phyloP scores from a whole-genome alignment of 2,329 filamentous ascomycete species.

The Furcasterigmium sp. region DNA sequence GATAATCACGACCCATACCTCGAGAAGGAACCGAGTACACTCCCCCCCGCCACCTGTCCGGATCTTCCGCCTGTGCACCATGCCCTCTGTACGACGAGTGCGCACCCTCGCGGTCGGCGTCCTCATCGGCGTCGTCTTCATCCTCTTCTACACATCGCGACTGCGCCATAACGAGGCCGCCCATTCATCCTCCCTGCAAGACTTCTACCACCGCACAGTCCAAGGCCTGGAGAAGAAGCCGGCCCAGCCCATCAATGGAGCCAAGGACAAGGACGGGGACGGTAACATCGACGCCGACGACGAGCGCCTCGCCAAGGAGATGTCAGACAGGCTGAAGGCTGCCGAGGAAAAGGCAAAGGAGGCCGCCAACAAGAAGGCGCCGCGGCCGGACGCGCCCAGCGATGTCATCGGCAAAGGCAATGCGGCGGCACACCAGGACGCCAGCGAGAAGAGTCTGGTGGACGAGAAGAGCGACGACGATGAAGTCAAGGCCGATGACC shows the following conservation, averaged over 20 bases:
- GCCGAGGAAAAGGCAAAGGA: conserved; percentile 67
- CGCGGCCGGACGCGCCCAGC: conserved; percentile 53
- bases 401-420: conserved; percentile 55
- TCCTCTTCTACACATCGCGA: conserved; percentile 69
- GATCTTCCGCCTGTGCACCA: conserved; percentile 29
- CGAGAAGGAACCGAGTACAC: no score
- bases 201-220: conserved; percentile 58
- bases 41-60: no score
- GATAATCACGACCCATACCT: no score
- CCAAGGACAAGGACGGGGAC: conserved; percentile 48
- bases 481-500: conserved; percentile 28
- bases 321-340: conserved; percentile 58
- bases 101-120: conserved; percentile 61
- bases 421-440: conserved; percentile 46
- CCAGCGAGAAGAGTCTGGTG: conserved; percentile 41
- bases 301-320: conserved; percentile 44
- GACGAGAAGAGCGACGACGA: conserved; percentile 35
- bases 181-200: conserved; percentile 37
- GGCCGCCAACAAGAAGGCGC: conserved; percentile 60
- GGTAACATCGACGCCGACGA: conserved; percentile 53
- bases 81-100: conserved; percentile 67
- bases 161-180: conserved; percentile 44
- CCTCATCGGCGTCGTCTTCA: conserved; percentile 58
- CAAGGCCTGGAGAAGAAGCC: conserved; percentile 41
- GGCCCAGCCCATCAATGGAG: conserved; percentile 10